A percentile compares a stretch with the other conserved stretches of the same genome.
Evolutionary conservation across 306 rosid genomes (phyloP).

Genomic region (Cajanus cajan): DNA sequence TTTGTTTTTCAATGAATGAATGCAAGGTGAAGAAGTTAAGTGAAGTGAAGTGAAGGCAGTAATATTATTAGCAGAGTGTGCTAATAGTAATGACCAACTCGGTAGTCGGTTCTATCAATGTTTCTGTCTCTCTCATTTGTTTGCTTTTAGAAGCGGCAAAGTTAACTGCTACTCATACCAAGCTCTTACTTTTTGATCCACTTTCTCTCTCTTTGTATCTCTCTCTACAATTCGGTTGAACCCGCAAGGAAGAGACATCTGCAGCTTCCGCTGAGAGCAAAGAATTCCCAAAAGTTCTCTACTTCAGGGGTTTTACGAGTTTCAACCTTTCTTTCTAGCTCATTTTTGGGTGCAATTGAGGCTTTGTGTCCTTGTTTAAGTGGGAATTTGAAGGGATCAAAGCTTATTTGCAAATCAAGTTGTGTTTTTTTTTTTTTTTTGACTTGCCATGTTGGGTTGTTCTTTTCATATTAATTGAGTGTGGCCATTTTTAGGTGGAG

Average conservation of each 20-base stretch:
- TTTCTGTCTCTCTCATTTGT: slow-evolving; percentile 40
- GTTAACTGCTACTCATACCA: slow-evolving; percentile 46
- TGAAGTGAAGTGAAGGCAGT: slow-evolving; percentile 16
- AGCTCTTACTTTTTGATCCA: slow-evolving; percentile 30
- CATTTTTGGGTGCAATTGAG: slow-evolving; percentile 14
- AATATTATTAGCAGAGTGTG: background rate
- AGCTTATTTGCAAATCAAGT: slow-evolving; percentile 31
- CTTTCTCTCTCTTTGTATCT: slow-evolving; percentile 34
- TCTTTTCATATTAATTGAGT: slow-evolving; percentile 22
- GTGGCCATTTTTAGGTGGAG: slow-evolving; percentile 40
- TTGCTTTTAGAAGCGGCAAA: slow-evolving; percentile 79
- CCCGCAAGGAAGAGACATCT: slow-evolving; percentile 65
- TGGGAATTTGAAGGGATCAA: slow-evolving; percentile 7
- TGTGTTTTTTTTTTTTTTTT: background rate
- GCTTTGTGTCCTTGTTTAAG: slow-evolving; percentile 2
- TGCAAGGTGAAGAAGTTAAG: background rate
- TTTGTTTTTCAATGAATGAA: slow-evolving; percentile 1
- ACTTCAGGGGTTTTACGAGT: slow-evolving; percentile 36
- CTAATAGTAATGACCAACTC: slow-evolving; percentile 17
- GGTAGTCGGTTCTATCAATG: slow-evolving; percentile 33
- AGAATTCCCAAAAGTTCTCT: slow-evolving; percentile 38
- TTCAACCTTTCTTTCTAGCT: slow-evolving; percentile 32
- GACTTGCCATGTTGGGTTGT: slow-evolving; percentile 9
- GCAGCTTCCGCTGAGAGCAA: slow-evolving; percentile 48
- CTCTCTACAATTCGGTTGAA: slow-evolving; percentile 46